These are phyloP conservation scores for Solanum aculeatissimum DNA, from an alignment of 305 asterid species.

Conservation along the genomic window DNA sequence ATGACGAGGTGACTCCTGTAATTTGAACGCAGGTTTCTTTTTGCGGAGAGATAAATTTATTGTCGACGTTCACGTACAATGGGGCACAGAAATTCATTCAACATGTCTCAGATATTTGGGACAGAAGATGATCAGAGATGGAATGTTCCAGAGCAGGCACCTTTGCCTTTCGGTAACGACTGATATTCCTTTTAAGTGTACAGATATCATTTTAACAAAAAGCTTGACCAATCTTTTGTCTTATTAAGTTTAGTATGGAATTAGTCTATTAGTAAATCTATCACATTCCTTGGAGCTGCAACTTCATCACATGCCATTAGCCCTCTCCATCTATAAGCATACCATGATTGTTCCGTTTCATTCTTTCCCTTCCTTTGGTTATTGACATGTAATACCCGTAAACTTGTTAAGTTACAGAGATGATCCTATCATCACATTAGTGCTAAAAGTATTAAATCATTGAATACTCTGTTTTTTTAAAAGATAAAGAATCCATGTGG, in stretches of 20 bases:
- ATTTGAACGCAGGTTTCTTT: background rate
- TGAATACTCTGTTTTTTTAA: background rate
- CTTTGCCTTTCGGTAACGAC: slow-evolving; percentile 17
- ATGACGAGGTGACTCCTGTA: background rate
- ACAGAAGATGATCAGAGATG: slow-evolving; percentile 27
- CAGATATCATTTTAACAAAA: background rate
- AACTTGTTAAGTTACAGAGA: background rate
- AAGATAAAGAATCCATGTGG: background rate
- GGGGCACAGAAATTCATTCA: slow-evolving; percentile 26
- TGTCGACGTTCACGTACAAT: background rate
- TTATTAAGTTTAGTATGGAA: background rate
- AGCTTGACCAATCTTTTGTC: background rate
- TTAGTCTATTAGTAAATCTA: background rate
- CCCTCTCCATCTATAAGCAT: background rate
- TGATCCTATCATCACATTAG: background rate
- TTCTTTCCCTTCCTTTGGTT: background rate
- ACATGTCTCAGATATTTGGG: slow-evolving; percentile 15
- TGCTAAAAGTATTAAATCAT: background rate
- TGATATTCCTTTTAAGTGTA: background rate
- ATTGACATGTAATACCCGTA: background rate
- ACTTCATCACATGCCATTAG: background rate
- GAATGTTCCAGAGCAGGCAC: slow-evolving; percentile 20
- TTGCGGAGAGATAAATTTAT: background rate
- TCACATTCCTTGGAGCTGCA: background rate
- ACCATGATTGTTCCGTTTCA: background rate